These are phyloP conservation scores for Murraya paniculata DNA, from an alignment of 345 rosid species.

Conservation along the genomic window DNA sequence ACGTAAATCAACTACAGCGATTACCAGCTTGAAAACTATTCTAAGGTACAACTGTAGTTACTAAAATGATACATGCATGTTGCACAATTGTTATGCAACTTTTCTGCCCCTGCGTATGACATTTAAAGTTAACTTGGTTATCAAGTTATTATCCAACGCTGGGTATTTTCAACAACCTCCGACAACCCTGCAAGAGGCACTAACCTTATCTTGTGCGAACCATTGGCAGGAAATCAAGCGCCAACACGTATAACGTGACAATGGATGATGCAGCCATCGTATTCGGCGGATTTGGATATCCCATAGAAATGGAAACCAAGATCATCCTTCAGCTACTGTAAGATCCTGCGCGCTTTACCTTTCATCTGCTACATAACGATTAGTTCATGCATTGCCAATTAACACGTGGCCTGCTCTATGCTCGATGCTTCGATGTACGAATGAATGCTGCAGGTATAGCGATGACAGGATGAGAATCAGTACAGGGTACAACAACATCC, in stretches of 20 bases:
- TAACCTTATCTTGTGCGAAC: too few species aligned
- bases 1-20: too few species aligned
- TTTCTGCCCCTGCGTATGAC: too few species aligned
- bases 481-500: conserved; percentile 56
- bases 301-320: conserved; percentile 62
- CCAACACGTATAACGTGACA: conserved; percentile 39
- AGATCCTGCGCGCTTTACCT: conserved; percentile 24
- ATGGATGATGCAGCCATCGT: conserved; percentile 92
- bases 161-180: too few species aligned
- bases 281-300: conserved; percentile 73
- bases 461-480: conserved; percentile 79
- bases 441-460: conserved; percentile 50
- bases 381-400: background rate
- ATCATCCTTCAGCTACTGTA: conserved; percentile 62
- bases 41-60: too few species aligned
- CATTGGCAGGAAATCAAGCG: conserved; percentile 48
- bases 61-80: too few species aligned
- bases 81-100: too few species aligned
- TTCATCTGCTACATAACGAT: too few species aligned
- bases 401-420: background rate
- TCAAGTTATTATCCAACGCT: too few species aligned
- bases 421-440: background rate
- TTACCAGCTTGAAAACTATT: too few species aligned
- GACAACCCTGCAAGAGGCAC: too few species aligned
- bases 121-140: too few species aligned